Base-by-base conservation (phyloP, 148 eudicot species). In the Heliamphora exappendiculata region DNA sequence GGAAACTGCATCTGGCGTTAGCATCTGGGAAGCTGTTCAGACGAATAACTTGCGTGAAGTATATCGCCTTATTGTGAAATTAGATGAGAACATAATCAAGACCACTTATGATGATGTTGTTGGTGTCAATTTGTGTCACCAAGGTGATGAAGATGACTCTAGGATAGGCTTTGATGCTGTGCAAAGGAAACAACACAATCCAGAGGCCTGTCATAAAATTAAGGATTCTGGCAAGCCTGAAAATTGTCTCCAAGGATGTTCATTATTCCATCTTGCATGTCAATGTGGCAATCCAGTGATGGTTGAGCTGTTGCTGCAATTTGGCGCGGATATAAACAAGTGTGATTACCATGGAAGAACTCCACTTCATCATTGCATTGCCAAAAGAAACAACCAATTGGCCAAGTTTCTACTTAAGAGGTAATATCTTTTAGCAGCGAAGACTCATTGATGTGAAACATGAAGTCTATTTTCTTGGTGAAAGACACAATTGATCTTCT, bases 391-490 rank as follows among this genome's bases (percentile, higher is more conserved):
- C 81, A 87, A 89, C 72, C 79, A 83, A 60, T 81, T 92, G 89
- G 98, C 98, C 58, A 94, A 94, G 82, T 89, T 85, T 82, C 82
- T 94, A 73, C 91, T 94, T 71, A 90, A 91, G 86, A 94, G 97
- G 98, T 92, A 90, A 74, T 70, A 41, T 39, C 45, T 22, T 19
- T 73, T 39, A 26, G 31, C 63, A 45, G 4, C 37, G 26, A 63
- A 22, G 41, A 19, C 6, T 19, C 28, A 28, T 59, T 65, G 41
- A 49, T 20, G n/a, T 69, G 44, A 28, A n/a, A 74, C 49, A 16
- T 57, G 9, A 2, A 41, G 0, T 24, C 53, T 33, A 5, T 60
- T 55, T 36, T 57, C 31, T 7, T 12, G 20, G 22, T 9, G 11
- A 64, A 31, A 41, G 14, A 49, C 5, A 6, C 12, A 5, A 39